Percentiles rank a stretch among this genome's conserved stretches.
Evolutionary conservation across 2,329 filamentous ascomycete genomes (phyloP).

Genomic region (Arachnomyces sp.): DNA sequence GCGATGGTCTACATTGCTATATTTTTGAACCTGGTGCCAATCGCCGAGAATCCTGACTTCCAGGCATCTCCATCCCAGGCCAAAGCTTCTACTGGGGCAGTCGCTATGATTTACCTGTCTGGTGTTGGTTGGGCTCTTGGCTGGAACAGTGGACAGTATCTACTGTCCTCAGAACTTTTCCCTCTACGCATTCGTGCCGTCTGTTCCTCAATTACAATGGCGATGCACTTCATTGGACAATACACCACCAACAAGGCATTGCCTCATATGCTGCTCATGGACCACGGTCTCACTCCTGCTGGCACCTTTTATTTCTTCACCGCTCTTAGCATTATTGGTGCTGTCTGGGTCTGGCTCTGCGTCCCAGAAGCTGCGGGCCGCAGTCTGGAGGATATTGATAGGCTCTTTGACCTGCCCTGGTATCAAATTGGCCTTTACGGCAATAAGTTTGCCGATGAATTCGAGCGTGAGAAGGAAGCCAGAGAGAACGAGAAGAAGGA

Average conservation of each 20-base stretch:
- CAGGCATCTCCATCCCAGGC: slow-evolving; percentile 12
- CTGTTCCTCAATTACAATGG: slow-evolving; percentile 36
- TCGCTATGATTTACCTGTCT: slow-evolving; percentile 38
- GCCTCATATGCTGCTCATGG: slow-evolving; percentile 40
- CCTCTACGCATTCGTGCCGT: slow-evolving; percentile 36
- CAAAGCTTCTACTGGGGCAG: slow-evolving; percentile 31
- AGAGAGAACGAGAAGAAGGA: too few species aligned
- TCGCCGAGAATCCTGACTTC: slow-evolving; percentile 21
- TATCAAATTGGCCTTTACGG: slow-evolving; percentile 8
- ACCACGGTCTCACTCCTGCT: slow-evolving; percentile 36
- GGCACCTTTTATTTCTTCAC: slow-evolving; percentile 72
- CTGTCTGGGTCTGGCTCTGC: slow-evolving; percentile 60
- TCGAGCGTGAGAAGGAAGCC: too few species aligned
- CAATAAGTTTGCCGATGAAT: too few species aligned
- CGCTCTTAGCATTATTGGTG: slow-evolving; percentile 57
- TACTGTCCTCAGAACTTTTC: slow-evolving; percentile 40
- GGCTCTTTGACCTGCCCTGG: slow-evolving; percentile 13
- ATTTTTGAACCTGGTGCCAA: slow-evolving; percentile 32
- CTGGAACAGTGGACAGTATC: slow-evolving; percentile 40
- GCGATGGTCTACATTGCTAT: slow-evolving; percentile 49
- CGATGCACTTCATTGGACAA: slow-evolving; percentile 34
- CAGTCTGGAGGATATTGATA: slow-evolving; percentile 23
- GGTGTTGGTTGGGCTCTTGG: slow-evolving; percentile 41
- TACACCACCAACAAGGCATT: slow-evolving; percentile 21
- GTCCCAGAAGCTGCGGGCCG: slow-evolving; percentile 62